These are phyloP conservation scores for Hawksworthiomyces lignivorus DNA, from an alignment of 2,329 filamentous ascomycete genomes.

Conservation along the genomic window DNA sequence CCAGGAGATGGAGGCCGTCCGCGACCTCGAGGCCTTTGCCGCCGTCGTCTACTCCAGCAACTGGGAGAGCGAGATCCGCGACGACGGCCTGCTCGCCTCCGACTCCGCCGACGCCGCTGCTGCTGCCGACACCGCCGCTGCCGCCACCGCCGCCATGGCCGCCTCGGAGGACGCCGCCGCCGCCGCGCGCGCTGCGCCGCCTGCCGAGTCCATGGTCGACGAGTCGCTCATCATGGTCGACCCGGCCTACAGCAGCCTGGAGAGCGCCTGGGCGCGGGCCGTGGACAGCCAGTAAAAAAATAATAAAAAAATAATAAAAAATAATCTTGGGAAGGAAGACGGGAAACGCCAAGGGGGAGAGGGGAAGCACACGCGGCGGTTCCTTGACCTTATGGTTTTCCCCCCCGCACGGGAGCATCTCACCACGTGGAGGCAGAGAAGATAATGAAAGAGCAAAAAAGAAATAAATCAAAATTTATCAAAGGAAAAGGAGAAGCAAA, in stretches of 20 bases:
- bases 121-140: conserved; percentile 15
- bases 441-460: no score
- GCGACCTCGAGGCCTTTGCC: conserved; percentile 73
- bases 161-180: neutral
- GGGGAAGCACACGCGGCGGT: no score
- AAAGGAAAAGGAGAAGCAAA: no score
- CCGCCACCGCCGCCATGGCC: neutral
- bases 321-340: no score
- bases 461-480: no score
- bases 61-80: conserved; percentile 59
- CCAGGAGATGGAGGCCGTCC: conserved; percentile 66
- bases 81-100: conserved; percentile 35
- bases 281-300: conserved; percentile 32
- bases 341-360: no score
- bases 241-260: conserved; percentile 41
- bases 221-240: conserved; percentile 50
- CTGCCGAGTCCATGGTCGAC: conserved; percentile 22
- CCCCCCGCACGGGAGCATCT: no score
- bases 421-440: no score
- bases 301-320: no score
- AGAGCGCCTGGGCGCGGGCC: conserved; percentile 64
- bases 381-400: no score
- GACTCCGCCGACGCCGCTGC: conserved; percentile 18
- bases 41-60: conserved; percentile 85
- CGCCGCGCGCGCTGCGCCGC: no score